phyloP scores from a whole-genome alignment of 345 rosid species.

The Adansonia digitata region DNA sequence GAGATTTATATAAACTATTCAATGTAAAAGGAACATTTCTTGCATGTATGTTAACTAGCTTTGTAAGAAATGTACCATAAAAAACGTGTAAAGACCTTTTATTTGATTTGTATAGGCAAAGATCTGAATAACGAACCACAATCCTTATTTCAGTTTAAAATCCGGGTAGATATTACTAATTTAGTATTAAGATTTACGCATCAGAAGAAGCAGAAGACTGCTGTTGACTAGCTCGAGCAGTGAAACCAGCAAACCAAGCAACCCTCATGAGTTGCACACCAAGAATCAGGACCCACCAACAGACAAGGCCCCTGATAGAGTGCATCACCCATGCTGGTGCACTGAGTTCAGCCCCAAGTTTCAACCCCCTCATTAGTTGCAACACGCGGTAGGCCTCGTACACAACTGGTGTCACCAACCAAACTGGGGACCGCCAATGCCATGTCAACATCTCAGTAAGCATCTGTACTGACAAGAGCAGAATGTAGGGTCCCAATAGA shows the following conservation, averaged over 20 bases:
- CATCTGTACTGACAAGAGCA: constrained; percentile 71
- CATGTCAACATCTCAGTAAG: constrained; percentile 80
- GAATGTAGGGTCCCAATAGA: constrained; percentile 70
- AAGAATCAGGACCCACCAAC: constrained; percentile 88
- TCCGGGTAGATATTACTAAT: no score
- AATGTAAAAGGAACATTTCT: not conserved
- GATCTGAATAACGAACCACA: not conserved
- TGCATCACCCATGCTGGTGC: constrained; percentile 80
- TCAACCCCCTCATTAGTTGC: constrained; percentile 85
- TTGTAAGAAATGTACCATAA: not conserved
- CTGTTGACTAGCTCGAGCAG: constrained; percentile 30
- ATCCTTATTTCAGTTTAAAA: not conserved
- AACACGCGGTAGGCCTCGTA: constrained; percentile 76
- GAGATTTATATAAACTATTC: not conserved
- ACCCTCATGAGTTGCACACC: constrained; percentile 93
- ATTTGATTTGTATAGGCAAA: not conserved
- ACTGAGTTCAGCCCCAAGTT: constrained; percentile 60
- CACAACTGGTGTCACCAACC: constrained; percentile 87
- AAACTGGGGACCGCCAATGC: constrained; percentile 89
- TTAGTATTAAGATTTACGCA: constrained; percentile 16
- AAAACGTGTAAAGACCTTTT: not conserved
- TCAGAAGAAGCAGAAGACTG: constrained; percentile 28
- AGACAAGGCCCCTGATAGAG: constrained; percentile 69
- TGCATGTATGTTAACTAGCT: not conserved
- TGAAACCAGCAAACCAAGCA: constrained; percentile 92